Percentiles rank a stretch among this genome's conserved stretches.
Conservation (phyloP, 495 filamentous ascomycete species). For the Clohesyomyces aquaticus region DNA sequence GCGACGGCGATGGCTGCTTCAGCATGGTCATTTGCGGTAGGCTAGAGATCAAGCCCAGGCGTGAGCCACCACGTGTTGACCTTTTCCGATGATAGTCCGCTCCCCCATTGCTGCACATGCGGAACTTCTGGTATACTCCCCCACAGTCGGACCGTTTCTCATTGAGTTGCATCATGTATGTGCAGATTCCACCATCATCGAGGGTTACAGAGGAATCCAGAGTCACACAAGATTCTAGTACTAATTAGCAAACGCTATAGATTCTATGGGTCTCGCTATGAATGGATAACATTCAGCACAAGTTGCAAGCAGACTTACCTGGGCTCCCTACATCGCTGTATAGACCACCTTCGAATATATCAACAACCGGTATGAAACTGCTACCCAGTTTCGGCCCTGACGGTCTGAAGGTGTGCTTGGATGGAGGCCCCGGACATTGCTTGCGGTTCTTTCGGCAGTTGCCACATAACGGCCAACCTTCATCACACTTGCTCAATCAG, state of each 20-base stretch:
- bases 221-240: not conserved
- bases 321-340: not conserved
- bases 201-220: too few relatives aligned
- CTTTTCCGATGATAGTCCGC: slow-evolving; percentile 3
- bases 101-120: slow-evolving; percentile 23
- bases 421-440: slow-evolving; percentile 29
- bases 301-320: not conserved
- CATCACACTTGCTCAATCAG: slow-evolving; percentile 21
- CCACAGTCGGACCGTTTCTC: slow-evolving; percentile 32
- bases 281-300: too few relatives aligned
- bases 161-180: slow-evolving; percentile 23
- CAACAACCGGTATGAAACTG: not conserved
- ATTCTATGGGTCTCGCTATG: too few relatives aligned
- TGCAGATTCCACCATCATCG: slow-evolving; percentile 1
- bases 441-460: slow-evolving; percentile 33
- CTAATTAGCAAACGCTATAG: not conserved
- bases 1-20: slow-evolving; percentile 21
- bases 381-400: slow-evolving; percentile 18
- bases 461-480: slow-evolving; percentile 31
- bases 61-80: slow-evolving; percentile 8
- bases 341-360: not conserved
- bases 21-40: not conserved
- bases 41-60: not conserved
- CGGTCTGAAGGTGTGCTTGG: slow-evolving; percentile 34
- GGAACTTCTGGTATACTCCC: slow-evolving; percentile 27